These are phyloP conservation scores for Candida sithepensis DNA, from an alignment of 805 yeast genomes.

Conservation along the genomic window DNA sequence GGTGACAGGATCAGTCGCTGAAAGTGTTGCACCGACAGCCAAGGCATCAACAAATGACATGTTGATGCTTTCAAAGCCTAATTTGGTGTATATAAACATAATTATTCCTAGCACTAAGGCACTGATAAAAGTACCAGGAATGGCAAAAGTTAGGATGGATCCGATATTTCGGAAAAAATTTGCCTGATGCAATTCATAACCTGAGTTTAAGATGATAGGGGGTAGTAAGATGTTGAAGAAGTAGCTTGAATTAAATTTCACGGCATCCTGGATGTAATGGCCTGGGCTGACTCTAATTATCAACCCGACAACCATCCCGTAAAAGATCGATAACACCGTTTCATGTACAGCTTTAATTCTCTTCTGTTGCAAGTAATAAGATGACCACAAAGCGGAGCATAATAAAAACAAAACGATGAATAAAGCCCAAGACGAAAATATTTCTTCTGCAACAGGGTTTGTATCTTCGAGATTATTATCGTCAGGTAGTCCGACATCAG, in stretches of 20 bases:
- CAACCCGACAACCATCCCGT: constrained; percentile 94
- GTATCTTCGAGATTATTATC: constrained; percentile 49
- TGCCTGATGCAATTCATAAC: constrained; percentile 93
- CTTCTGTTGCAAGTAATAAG: constrained; percentile 86
- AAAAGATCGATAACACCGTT: constrained; percentile 91
- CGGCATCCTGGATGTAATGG: constrained; percentile 94
- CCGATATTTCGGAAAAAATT: constrained; percentile 92
- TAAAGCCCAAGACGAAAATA: constrained; percentile 95
- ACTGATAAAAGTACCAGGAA: constrained; percentile 93
- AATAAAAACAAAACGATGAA: constrained; percentile 78
- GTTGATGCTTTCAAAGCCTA: constrained; percentile 84
- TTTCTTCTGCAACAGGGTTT: constrained; percentile 90
- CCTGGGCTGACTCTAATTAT: constrained; percentile 91
- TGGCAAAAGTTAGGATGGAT: constrained; percentile 88
- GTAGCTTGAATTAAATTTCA: constrained; percentile 89
- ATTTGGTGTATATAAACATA: constrained; percentile 81
- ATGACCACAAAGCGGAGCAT: constrained; percentile 90
- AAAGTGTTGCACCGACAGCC: constrained; percentile 95
- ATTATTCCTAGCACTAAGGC: constrained; percentile 89
- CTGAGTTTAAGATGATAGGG: constrained; percentile 93
- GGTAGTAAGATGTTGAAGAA: constrained; percentile 93
- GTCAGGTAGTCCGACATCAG: constrained; percentile 46
- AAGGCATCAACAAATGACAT: constrained; percentile 96
- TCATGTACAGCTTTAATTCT: constrained; percentile 96
- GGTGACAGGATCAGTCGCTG: constrained; percentile 98